A percentile compares a stretch with the other conserved stretches of the same genome.
Conservation (phyloP, 2,329 filamentous ascomycete species). For the Pseudophaeomoniella oleicola region DNA sequence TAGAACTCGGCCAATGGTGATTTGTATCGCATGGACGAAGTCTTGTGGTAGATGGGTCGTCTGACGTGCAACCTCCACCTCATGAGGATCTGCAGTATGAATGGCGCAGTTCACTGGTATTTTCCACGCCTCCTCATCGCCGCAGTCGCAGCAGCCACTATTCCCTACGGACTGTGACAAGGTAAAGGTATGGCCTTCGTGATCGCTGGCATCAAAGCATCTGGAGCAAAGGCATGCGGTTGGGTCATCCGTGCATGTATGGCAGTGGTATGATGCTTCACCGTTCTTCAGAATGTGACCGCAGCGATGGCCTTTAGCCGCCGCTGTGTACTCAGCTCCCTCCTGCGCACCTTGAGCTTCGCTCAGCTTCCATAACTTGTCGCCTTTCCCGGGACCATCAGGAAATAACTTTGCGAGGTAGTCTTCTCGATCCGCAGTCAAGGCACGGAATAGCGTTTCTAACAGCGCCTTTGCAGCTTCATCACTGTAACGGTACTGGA, state of each 20-base stretch:
- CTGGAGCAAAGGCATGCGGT: slow-evolving; percentile 88
- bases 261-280: slow-evolving; percentile 87
- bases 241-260: slow-evolving; percentile 86
- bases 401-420: slow-evolving; percentile 74
- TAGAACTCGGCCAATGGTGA: slow-evolving; percentile 71
- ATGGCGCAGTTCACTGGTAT: slow-evolving; percentile 83
- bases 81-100: slow-evolving; percentile 59
- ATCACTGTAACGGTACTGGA: slow-evolving; percentile 61
- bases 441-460: slow-evolving; percentile 69
- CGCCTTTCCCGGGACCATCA: slow-evolving; percentile 45
- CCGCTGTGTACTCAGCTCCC: slow-evolving; percentile 86
- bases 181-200: slow-evolving; percentile 81
- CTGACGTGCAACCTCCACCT: slow-evolving; percentile 24
- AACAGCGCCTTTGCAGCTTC: slow-evolving; percentile 59
- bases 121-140: slow-evolving; percentile 88
- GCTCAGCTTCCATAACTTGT: slow-evolving; percentile 51
- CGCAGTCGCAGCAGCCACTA: slow-evolving; percentile 93
- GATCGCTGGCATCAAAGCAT: slow-evolving; percentile 91
- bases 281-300: slow-evolving; percentile 94
- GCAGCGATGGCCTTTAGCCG: slow-evolving; percentile 81
- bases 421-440: slow-evolving; percentile 60
- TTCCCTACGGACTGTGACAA: slow-evolving; percentile 81
- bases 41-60: slow-evolving; percentile 49
- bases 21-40: slow-evolving; percentile 60
- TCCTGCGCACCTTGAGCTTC: slow-evolving; percentile 85